Evolutionary conservation across 768 basidiomycete genomes (phyloP).

Genomic region (Dendrothele bispora): DNA sequence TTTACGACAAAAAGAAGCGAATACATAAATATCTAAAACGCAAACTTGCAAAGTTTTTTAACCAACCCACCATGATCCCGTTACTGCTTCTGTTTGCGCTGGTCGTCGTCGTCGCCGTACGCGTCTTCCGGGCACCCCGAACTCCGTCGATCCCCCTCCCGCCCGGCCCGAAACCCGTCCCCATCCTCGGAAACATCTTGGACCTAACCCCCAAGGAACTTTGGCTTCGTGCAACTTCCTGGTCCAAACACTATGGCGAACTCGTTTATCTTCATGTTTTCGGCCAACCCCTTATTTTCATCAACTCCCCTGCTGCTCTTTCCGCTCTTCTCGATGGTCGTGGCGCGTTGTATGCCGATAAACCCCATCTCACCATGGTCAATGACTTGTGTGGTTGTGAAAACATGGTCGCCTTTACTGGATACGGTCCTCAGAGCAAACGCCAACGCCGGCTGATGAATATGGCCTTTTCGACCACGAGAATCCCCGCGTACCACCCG

Average conservation of each 20-base stretch:
- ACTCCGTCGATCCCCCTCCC: constrained; percentile 23
- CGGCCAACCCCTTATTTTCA: constrained; percentile 66
- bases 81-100: too few relatives aligned
- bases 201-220: constrained; percentile 19
- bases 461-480: constrained; percentile 54
- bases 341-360: constrained; percentile 74
- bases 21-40: too few relatives aligned
- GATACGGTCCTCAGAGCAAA: constrained; percentile 60
- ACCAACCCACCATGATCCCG: too few relatives aligned
- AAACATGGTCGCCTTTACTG: constrained; percentile 71
- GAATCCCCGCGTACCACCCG: constrained; percentile 57
- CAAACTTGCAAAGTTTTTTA: too few relatives aligned
- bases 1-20: too few relatives aligned
- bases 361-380: constrained; percentile 66
- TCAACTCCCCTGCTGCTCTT: constrained; percentile 59
- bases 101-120: too few relatives aligned
- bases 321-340: constrained; percentile 70
- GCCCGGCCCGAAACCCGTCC: constrained; percentile 48
- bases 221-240: constrained; percentile 13
- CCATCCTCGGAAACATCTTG: constrained; percentile 41
- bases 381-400: constrained; percentile 75
- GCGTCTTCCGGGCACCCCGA: too few relatives aligned
- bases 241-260: constrained; percentile 51
- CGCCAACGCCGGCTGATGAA: constrained; percentile 70
- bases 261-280: constrained; percentile 44